phyloP scores from a whole-genome alignment of 192 early-diverging fungal genomes.

The Chytriomyces sp. region DNA sequence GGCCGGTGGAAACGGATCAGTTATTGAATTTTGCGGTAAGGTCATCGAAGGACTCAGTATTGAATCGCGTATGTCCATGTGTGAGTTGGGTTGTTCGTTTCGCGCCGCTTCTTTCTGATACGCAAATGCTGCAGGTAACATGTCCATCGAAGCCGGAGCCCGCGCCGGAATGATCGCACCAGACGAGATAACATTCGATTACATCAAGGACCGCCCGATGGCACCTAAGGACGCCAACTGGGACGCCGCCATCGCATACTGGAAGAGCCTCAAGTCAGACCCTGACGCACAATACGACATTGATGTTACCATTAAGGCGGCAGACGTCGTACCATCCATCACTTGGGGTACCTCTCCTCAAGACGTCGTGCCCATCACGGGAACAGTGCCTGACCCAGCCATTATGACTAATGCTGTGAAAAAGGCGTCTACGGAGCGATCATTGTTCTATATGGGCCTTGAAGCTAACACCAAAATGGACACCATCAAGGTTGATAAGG shows the following conservation, averaged over 20 bases:
- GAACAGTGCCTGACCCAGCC: conserved; percentile 61
- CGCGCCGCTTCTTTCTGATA: not conserved
- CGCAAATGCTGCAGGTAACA: conserved; percentile 47
- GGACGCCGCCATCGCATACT: conserved; percentile 64
- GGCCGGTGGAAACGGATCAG: conserved; percentile 70
- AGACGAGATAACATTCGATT: conserved; percentile 69
- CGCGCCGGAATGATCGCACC: conserved; percentile 75
- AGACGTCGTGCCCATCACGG: conserved; percentile 66
- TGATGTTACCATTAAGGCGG: conserved; percentile 58
- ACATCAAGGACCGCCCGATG: conserved; percentile 63
- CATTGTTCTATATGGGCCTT: conserved; percentile 67
- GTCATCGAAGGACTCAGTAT: conserved; percentile 60
- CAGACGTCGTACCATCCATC: conserved; percentile 63
- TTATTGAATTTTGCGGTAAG: conserved; percentile 68
- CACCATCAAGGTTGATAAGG: conserved; percentile 65
- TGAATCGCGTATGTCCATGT: conserved; percentile 74
- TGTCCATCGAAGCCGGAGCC: conserved; percentile 75
- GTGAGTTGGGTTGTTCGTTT: conserved; percentile 27
- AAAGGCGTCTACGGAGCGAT: conserved; percentile 54
- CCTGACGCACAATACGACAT: conserved; percentile 65
- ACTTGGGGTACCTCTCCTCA: conserved; percentile 75
- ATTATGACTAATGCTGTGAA: conserved; percentile 42
- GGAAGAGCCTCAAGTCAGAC: conserved; percentile 63
- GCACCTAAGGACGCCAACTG: conserved; percentile 63
- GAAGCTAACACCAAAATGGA: conserved; percentile 60